Conservation (phyloP, 768 basidiomycete species). For the Steccherinum ochraceum region DNA sequence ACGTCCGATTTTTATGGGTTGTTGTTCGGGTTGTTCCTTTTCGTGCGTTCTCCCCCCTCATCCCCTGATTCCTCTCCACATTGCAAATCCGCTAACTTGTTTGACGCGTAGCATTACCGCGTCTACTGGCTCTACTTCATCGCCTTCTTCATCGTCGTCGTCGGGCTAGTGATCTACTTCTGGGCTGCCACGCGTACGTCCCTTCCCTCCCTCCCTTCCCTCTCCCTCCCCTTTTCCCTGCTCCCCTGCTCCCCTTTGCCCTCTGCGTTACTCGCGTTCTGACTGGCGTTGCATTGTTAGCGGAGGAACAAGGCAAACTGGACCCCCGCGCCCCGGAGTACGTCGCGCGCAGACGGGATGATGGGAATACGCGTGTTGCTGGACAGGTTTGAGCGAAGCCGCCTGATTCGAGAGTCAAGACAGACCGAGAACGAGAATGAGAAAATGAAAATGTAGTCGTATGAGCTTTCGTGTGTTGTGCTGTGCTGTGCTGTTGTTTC, state of each 20-base stretch:
- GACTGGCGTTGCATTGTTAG: conserved; percentile 27
- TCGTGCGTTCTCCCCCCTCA: conserved; percentile 28
- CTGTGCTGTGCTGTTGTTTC: no score
- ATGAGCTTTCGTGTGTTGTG: no score
- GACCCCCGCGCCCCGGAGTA: conserved; percentile 57
- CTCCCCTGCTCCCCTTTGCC: conserved; percentile 1
- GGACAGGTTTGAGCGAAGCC: conserved; percentile 9
- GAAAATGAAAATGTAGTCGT: no score
- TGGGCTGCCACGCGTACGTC: conserved; percentile 78
- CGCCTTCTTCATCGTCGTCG: conserved; percentile 63
- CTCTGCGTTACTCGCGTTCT: no score
- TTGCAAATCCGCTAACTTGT: conserved; percentile 9
- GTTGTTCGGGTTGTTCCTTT: conserved; percentile 64
- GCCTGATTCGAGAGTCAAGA: no score
- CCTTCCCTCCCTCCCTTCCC: neutral
- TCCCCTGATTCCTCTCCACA: neutral
- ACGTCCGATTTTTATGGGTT: conserved; percentile 87
- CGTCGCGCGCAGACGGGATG: conserved; percentile 24
- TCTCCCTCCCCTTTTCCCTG: no score
- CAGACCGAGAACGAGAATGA: no score
- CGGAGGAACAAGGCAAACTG: conserved; percentile 66
- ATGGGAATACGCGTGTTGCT: conserved; percentile 2
- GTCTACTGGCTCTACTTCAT: conserved; percentile 91
- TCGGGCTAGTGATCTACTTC: conserved; percentile 78
- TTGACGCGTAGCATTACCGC: conserved; percentile 51